A percentile compares a stretch with the other conserved stretches of the same genome.
Conservation (phyloP, 1,139 yeast genomes). For the Blastobotrys capitulatus region DNA sequence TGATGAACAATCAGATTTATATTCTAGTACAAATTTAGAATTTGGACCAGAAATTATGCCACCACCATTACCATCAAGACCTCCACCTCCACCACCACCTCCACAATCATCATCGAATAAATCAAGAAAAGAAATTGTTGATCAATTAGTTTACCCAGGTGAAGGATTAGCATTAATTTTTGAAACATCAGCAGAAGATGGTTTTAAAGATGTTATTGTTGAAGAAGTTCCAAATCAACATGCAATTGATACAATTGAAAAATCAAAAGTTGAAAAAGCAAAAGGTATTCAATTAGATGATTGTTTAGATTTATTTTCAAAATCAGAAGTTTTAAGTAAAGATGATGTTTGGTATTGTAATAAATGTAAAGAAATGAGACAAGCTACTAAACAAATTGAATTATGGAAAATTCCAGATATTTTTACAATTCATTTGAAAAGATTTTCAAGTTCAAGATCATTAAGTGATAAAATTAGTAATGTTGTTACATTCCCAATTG, state of each 20-base stretch:
- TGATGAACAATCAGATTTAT: not conserved
- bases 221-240: constrained; percentile 3
- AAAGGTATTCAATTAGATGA: constrained; percentile 48
- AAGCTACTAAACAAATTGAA: constrained; percentile 87
- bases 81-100: not conserved
- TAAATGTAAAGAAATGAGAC: constrained; percentile 77
- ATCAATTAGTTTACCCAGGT: constrained; percentile 4
- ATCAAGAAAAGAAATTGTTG: not conserved
- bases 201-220: not conserved
- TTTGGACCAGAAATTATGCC: too few species aligned
- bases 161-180: constrained; percentile 9
- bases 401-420: constrained; percentile 92
- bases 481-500: constrained; percentile 81
- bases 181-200: not conserved
- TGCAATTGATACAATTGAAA: constrained; percentile 11
- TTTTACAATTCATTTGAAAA: constrained; percentile 78
- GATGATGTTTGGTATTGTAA: constrained; percentile 97
- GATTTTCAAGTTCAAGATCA: constrained; percentile 81
- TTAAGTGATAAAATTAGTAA: constrained; percentile 87
- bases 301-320: constrained; percentile 70
- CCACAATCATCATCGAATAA: not conserved
- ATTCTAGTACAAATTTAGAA: too few species aligned
- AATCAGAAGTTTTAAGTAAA: constrained; percentile 80
- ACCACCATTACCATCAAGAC: not conserved
- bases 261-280: constrained; percentile 39